phyloP scores from a whole-genome alignment of 805 yeast species.

The Hanseniaspora thailandica region DNA sequence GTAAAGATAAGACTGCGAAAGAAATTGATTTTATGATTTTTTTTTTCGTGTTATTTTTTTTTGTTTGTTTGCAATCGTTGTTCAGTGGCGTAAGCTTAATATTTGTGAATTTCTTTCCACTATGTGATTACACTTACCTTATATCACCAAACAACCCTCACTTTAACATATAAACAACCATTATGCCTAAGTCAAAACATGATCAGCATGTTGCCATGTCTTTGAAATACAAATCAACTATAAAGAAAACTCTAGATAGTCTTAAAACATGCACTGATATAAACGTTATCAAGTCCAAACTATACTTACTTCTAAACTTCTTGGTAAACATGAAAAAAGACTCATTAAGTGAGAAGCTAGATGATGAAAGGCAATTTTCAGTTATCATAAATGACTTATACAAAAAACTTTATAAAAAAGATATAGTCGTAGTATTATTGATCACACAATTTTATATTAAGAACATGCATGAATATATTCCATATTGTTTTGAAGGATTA shows the following conservation, averaged over 20 bases:
- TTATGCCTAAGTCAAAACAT: slow-evolving; percentile 43
- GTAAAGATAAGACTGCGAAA: background rate
- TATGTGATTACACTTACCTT: no score
- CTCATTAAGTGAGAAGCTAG: background rate
- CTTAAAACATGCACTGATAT: background rate
- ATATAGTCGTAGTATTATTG: background rate
- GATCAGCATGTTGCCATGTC: background rate
- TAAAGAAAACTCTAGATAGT: background rate
- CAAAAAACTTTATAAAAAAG: background rate
- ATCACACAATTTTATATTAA: slow-evolving; percentile 2
- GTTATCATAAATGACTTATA: background rate
- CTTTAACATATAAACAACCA: slow-evolving; percentile 36
- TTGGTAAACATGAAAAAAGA: background rate
- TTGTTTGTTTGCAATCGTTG: background rate
- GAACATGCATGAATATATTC: slow-evolving; percentile 1
- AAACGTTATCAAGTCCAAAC: background rate
- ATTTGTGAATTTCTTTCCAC: no score
- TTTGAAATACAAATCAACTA: background rate
- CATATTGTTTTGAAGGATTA: background rate
- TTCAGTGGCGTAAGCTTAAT: no score
- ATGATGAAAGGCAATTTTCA: background rate
- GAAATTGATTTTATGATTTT: background rate
- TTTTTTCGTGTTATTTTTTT: background rate
- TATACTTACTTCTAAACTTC: slow-evolving; percentile 6
- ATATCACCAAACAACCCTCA: background rate